Evolutionary conservation across 805 yeast genomes (phyloP), one percentile per base, ranked within the genome.

Genomic region (Hanseniaspora lachancei): DNA sequence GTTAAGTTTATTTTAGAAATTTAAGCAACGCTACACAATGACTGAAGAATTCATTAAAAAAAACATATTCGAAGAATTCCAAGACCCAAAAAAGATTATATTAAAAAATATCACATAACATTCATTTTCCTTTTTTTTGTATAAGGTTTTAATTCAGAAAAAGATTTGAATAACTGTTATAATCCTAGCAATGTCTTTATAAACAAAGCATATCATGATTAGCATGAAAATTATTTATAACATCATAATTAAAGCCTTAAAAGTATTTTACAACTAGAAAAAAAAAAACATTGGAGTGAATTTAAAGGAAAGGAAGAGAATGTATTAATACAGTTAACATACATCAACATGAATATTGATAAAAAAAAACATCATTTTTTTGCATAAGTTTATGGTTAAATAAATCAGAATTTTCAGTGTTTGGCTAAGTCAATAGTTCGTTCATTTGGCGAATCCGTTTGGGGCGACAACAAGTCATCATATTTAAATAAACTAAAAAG

Each of bases 401-500:
- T 44, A 47, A 61, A 61, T 66, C 70, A 67, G 71, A 67, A 66
- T 65, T 67, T 66, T 67, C 70, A 67, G 70, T 68, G 71, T 68
- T 67, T 67, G 70, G 70, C 70, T 66, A 59, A 56, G 58, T 58
- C 57, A 58, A 62, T 40, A 66, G 64, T 54, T 63, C 63, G 60
- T 55, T 62, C 60, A 59, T 62, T 48, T 58, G 59, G 58, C 62
- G 60, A 60, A 57, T 67, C 71, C 72, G 72, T 64, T 65, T 68
- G 72, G 72, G 72, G 72, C 72, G 72, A 68, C 72, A 68, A 65
- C 72, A 57, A 60, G 69, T 68, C 71, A 67, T 66, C 72, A 64
- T 55, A 24, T 55, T 50, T 49, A 55, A 40, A n/a, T 40, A 32
- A 32, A 23, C 34, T 54, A 34, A 5, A 5, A 12, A 32, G 12